phyloP scores from a whole-genome alignment of 305 asterid species.

The Plantago rigida region DNA sequence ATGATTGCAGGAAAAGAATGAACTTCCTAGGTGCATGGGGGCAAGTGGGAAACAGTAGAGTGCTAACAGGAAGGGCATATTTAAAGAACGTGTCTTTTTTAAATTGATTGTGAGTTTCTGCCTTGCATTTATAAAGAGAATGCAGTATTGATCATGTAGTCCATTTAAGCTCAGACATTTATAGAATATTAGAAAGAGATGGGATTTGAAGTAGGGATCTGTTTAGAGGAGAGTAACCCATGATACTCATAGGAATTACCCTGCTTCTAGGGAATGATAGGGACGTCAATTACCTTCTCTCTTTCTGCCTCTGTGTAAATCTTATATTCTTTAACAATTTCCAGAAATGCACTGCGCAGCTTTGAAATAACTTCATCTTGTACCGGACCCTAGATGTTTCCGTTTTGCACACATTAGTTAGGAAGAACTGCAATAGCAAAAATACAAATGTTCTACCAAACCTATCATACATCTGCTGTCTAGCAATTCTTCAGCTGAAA shows the following conservation, averaged over 20 bases:
- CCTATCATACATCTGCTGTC: conserved; percentile 7
- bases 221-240: conserved; percentile 3
- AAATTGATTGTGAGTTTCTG: not conserved
- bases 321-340: conserved; percentile 73
- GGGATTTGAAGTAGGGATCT: conserved; percentile 6
- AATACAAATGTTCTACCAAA: conserved; percentile 17
- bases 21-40: conserved; percentile 6
- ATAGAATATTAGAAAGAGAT: not conserved
- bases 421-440: conserved; percentile 22
- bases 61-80: conserved; percentile 12
- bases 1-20: conserved; percentile 15
- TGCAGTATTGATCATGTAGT: not conserved
- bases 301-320: conserved; percentile 76
- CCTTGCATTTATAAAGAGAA: not conserved
- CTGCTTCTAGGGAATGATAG: conserved; percentile 18
- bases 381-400: conserved; percentile 73
- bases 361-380: conserved; percentile 79
- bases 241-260: not conserved
- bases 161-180: not conserved
- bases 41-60: not conserved
- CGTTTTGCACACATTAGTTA: conserved; percentile 27
- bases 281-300: conserved; percentile 48
- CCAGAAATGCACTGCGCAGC: conserved; percentile 75
- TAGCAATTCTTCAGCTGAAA: conserved; percentile 18
- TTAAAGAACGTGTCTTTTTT: conserved; percentile 3